Evolutionary conservation across 169 alveolate species (phyloP).

Genomic region (Amoebophrya sp.): DNA sequence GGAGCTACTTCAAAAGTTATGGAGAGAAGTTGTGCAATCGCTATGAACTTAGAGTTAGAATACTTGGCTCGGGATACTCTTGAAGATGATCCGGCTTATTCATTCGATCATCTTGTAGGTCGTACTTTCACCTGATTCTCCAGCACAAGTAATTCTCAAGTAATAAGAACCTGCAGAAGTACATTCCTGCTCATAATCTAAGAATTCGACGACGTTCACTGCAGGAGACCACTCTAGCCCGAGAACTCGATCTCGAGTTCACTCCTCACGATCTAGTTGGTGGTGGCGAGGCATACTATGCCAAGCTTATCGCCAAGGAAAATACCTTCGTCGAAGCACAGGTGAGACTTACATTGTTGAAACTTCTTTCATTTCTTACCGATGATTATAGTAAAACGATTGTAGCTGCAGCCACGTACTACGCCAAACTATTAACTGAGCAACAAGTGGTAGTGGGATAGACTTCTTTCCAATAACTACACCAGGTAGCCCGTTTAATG

Average conservation of each 20-base stretch:
- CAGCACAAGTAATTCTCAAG: too few species aligned
- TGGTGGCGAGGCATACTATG: background rate
- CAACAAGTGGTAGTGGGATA: background rate
- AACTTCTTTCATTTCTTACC: background rate
- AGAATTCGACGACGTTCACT: too few species aligned
- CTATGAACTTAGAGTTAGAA: too few species aligned
- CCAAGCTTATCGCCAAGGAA: background rate
- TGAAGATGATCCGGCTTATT: too few species aligned
- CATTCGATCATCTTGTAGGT: too few species aligned
- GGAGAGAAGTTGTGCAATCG: too few species aligned
- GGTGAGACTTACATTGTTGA: background rate
- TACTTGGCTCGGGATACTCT: too few species aligned
- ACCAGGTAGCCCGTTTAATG: background rate
- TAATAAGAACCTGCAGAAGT: too few species aligned
- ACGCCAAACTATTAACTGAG: background rate
- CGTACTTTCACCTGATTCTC: too few species aligned
- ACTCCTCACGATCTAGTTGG: background rate
- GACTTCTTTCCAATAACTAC: background rate
- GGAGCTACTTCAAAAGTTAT: background rate
- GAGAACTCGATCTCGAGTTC: background rate
- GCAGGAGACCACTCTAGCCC: background rate
- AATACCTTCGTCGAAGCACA: background rate
- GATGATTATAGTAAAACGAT: background rate
- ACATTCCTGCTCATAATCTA: too few species aligned
- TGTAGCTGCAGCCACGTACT: background rate